A percentile compares a stretch with the other conserved stretches of the same genome.
Conservation (phyloP, 805 yeast species). For the Cyberlindnera galapagoensis region DNA sequence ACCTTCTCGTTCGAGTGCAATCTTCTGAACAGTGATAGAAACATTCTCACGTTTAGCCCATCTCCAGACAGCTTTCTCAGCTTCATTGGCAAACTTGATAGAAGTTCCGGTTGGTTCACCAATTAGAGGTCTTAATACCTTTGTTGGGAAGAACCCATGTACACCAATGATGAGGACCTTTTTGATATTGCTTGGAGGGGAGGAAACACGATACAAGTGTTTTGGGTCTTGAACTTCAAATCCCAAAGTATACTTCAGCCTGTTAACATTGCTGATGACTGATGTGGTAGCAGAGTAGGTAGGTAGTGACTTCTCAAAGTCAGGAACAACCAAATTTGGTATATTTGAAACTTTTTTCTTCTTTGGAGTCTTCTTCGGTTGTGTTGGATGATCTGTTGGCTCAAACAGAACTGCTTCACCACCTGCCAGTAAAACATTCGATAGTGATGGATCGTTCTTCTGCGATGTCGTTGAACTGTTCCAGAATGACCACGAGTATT, state of each 20-base stretch:
- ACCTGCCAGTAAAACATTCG: constrained; percentile 16
- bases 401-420: constrained; percentile 24
- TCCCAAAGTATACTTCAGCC: constrained; percentile 20
- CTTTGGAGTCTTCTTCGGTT: constrained; percentile 1
- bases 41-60: constrained; percentile 41
- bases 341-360: constrained; percentile 10
- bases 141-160: constrained; percentile 93
- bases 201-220: constrained; percentile 20
- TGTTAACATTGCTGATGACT: constrained; percentile 18
- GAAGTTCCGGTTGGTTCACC: constrained; percentile 98
- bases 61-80: constrained; percentile 66
- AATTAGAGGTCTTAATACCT: constrained; percentile 73
- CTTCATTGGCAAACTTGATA: constrained; percentile 81
- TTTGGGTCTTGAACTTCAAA: constrained; percentile 22
- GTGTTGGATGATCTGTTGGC: constrained; percentile 7
- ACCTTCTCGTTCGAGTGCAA: constrained; percentile 93
- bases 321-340: constrained; percentile 23
- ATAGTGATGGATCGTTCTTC: constrained; percentile 8
- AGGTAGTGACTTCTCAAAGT: constrained; percentile 21
- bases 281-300: constrained; percentile 12
- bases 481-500: constrained; percentile 25
- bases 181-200: constrained; percentile 27
- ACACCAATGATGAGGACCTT: constrained; percentile 83
- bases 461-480: constrained; percentile 7
- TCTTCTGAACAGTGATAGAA: constrained; percentile 61